These are phyloP conservation scores for Solanum pennellii DNA, from an alignment of 257 asterid genomes.

Conservation along the genomic window DNA sequence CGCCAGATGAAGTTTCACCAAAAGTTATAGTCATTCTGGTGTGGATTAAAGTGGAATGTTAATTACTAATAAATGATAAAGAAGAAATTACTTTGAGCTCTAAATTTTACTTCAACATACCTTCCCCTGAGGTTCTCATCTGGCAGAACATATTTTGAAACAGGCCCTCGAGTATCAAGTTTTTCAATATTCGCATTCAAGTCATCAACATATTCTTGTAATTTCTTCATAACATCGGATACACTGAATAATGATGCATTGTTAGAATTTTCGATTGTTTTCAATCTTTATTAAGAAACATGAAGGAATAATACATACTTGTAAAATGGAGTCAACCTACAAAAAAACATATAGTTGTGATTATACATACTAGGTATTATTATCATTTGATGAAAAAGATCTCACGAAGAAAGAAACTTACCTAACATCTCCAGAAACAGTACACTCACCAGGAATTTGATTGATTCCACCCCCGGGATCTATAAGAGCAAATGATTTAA, in stretches of 20 bases:
- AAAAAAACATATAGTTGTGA: background rate
- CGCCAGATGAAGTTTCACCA: constrained; percentile 62
- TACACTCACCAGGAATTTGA: constrained; percentile 89
- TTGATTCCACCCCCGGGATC: constrained; percentile 99
- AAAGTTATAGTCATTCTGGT: constrained; percentile 56
- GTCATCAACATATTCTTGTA: constrained; percentile 60
- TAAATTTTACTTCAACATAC: constrained; percentile 8
- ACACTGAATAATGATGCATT: constrained; percentile 37
- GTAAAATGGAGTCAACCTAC: constrained; percentile 96
- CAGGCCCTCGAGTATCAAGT: constrained; percentile 66
- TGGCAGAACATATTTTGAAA: constrained; percentile 71
- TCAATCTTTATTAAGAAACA: no score
- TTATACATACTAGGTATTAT: background rate
- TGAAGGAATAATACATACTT: constrained; percentile 27
- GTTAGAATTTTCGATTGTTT: background rate
- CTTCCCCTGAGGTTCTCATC: constrained; percentile 91
- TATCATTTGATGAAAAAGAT: constrained; percentile 1
- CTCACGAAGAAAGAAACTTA: constrained; percentile 9
- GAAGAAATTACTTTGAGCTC: background rate
- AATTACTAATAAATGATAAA: no score
- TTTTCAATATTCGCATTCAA: constrained; percentile 72
- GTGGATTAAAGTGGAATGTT: background rate
- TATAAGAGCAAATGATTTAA: constrained; percentile 8
- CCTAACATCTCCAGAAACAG: constrained; percentile 91
- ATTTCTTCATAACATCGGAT: constrained; percentile 53